phyloP scores from a whole-genome alignment of 441 rosid species.

The Bocquillonia castaneifolia region DNA sequence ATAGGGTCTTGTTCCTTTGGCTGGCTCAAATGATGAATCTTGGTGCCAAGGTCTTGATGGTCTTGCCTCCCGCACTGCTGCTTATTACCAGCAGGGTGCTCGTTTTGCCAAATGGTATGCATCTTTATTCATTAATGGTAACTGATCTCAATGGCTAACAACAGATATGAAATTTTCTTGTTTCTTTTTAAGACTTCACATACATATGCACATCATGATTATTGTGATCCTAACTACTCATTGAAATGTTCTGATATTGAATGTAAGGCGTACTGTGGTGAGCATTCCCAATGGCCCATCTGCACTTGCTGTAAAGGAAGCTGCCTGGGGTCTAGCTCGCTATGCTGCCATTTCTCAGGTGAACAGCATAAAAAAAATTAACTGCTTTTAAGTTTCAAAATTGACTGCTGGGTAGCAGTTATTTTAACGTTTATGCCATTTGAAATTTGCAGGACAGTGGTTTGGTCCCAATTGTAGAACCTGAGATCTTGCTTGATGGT shows the following conservation, averaged over 20 bases:
- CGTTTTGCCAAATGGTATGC: conserved; percentile 83
- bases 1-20: conserved; percentile 80
- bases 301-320: conserved; percentile 82
- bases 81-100: conserved; percentile 90
- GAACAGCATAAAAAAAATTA: neutral
- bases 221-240: conserved; percentile 14
- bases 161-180: too few relatives aligned
- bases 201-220: neutral
- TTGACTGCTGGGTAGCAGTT: neutral
- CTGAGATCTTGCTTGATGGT: conserved; percentile 83
- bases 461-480: conserved; percentile 84
- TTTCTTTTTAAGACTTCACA: neutral
- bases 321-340: conserved; percentile 95
- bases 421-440: neutral
- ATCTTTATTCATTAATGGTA: neutral
- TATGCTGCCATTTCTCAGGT: conserved; percentile 84
- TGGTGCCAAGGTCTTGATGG: conserved; percentile 98
- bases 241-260: neutral
- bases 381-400: neutral
- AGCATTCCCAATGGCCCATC: conserved; percentile 91
- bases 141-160: too few relatives aligned
- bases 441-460: conserved; percentile 60
- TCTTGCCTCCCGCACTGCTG: conserved; percentile 75
- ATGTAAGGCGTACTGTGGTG: conserved; percentile 74
- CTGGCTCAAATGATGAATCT: conserved; percentile 72